Conservation (phyloP, 169 alveolate genomes). For the Plasmodium knowlesi region DNA sequence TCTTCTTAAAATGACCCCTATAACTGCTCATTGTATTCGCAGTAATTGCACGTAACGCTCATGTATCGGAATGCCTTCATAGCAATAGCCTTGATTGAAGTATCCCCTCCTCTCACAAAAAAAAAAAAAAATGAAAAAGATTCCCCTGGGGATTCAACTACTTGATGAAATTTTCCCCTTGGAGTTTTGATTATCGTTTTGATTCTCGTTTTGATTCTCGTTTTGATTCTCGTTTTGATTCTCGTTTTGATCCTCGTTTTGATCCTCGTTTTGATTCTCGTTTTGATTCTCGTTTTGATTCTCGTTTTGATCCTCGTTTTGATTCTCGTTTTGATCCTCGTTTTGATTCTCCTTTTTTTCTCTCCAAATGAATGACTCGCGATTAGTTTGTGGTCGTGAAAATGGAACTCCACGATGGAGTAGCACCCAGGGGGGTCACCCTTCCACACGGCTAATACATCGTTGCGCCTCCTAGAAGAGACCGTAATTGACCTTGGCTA, state of each 20-base stretch:
- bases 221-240: not conserved
- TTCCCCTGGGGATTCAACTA: not conserved
- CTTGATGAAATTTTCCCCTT: not conserved
- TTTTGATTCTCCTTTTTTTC: no score
- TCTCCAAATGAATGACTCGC: not conserved
- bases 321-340: not conserved
- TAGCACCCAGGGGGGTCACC: not conserved
- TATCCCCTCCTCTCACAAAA: not conserved
- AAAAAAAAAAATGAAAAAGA: not conserved
- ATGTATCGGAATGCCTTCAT: not conserved
- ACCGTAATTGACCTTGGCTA: constrained; percentile 49
- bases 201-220: no score
- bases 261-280: not conserved
- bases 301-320: not conserved
- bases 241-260: not conserved
- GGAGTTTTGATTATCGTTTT: not conserved
- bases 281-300: not conserved
- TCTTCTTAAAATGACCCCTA: not conserved
- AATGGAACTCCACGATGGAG: not conserved
- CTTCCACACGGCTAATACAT: not conserved
- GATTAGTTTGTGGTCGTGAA: not conserved
- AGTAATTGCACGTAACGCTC: not conserved
- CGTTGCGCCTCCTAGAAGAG: constrained; percentile 1
- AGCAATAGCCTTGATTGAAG: not conserved
- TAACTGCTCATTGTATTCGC: not conserved